These are phyloP conservation scores for Claviceps sp. DNA, from an alignment of 2,329 filamentous ascomycete species.

Conservation along the genomic window DNA sequence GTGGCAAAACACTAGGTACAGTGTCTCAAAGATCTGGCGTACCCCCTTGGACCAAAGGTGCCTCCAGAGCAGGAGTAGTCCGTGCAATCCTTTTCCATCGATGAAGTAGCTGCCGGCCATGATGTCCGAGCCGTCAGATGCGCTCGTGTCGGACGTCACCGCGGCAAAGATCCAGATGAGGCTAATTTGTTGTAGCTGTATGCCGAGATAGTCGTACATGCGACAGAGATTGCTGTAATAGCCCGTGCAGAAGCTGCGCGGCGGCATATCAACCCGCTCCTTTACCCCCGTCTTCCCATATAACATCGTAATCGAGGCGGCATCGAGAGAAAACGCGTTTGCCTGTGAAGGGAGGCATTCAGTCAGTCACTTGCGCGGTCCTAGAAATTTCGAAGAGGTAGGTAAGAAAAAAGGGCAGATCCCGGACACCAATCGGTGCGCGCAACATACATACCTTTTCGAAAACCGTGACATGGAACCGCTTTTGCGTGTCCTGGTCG, in stretches of 20 bases:
- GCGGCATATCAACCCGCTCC: slow-evolving; percentile 26
- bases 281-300: slow-evolving; percentile 15
- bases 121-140: slow-evolving; percentile 7
- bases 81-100: slow-evolving; percentile 41
- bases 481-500: slow-evolving; percentile 15
- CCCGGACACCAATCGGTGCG: no score
- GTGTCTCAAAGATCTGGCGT: slow-evolving; percentile 28
- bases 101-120: slow-evolving; percentile 30
- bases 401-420: no score
- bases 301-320: slow-evolving; percentile 23
- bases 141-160: slow-evolving; percentile 9
- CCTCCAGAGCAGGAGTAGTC: slow-evolving; percentile 28
- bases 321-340: slow-evolving; percentile 22
- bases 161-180: slow-evolving; percentile 41
- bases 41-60: slow-evolving; percentile 20
- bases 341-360: slow-evolving; percentile 12
- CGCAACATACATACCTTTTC: slow-evolving; percentile 18
- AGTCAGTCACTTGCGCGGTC: not conserved
- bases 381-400: no score
- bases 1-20: slow-evolving; percentile 34
- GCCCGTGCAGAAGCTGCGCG: slow-evolving; percentile 23
- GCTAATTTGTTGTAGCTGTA: slow-evolving; percentile 33
- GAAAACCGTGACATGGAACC: slow-evolving; percentile 22
- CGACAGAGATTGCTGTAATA: slow-evolving; percentile 42
- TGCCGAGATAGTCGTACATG: slow-evolving; percentile 41